Conservation (phyloP, 208 protist genomes). For the Trypanosoma platydactyli region DNA sequence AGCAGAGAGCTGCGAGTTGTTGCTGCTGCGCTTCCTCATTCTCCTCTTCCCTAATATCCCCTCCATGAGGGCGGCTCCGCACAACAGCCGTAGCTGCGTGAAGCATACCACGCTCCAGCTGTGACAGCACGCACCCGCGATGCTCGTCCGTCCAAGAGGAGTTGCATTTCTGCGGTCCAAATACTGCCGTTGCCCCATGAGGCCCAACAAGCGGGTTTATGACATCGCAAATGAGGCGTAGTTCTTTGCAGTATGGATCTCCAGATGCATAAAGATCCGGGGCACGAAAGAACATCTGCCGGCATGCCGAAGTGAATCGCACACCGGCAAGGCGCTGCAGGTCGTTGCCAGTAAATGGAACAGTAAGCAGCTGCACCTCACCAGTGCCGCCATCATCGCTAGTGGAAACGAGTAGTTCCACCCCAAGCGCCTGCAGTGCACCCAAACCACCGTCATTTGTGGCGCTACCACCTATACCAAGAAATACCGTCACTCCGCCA, state of each 20-base stretch:
- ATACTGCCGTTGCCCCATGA: constrained; percentile 64
- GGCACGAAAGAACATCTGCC: constrained; percentile 5
- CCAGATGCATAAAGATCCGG: not conserved
- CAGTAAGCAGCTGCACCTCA: constrained; percentile 15
- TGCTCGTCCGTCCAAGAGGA: constrained; percentile 25
- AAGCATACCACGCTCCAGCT: constrained; percentile 55
- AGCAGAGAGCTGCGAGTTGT: constrained; percentile 27
- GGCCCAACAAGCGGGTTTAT: constrained; percentile 67
- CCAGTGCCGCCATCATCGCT: not conserved
- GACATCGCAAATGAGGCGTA: constrained; percentile 79
- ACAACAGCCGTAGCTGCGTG: constrained; percentile 50
- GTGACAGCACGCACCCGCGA: constrained; percentile 32
- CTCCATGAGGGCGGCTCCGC: constrained; percentile 15
- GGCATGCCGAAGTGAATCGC: constrained; percentile 13
- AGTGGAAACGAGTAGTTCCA: constrained; percentile 45
- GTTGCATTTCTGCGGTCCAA: constrained; percentile 81
- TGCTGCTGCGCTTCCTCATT: not conserved
- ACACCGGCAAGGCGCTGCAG: constrained; percentile 43
- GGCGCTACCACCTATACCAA: constrained; percentile 80
- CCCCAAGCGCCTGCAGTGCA: constrained; percentile 72
- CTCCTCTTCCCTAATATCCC: not conserved
- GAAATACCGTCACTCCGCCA: constrained; percentile 42
- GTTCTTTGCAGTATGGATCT: constrained; percentile 17
- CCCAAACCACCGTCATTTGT: constrained; percentile 86
- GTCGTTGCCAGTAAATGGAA: constrained; percentile 58